phyloP scores from a whole-genome alignment of 768 basidiomycete species.

The Hygrophorus pudorinus region DNA sequence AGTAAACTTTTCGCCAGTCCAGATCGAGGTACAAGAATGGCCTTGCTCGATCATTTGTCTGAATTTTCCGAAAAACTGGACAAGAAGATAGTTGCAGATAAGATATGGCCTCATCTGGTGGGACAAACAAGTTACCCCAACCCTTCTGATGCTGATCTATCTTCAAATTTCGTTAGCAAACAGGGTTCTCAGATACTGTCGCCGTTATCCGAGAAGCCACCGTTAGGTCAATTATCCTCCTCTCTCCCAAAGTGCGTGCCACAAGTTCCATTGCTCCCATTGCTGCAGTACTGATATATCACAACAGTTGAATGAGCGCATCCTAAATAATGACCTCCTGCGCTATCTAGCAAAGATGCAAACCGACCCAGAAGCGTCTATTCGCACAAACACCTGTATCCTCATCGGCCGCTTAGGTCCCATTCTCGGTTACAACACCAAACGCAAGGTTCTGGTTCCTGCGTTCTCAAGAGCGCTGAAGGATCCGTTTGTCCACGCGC shows the following conservation, averaged over 20 bases:
- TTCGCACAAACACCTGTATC: conserved; percentile 96
- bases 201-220: conserved; percentile 93
- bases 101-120: conserved; percentile 90
- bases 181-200: conserved; percentile 92
- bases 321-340: conserved; percentile 94
- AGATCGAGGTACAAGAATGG: conserved; percentile 92
- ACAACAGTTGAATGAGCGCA: conserved; percentile 71
- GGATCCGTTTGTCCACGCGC: conserved; percentile 85
- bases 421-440: conserved; percentile 76
- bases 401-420: conserved; percentile 88
- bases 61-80: conserved; percentile 86
- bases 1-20: conserved; percentile 81
- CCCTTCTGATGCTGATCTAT: background rate
- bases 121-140: conserved; percentile 15
- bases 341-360: conserved; percentile 90
- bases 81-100: conserved; percentile 73
- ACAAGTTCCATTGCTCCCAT: background rate
- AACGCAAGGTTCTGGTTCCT: conserved; percentile 93
- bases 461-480: conserved; percentile 87
- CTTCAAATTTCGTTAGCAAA: conserved; percentile 48
- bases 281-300: background rate
- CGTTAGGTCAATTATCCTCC: conserved; percentile 72
- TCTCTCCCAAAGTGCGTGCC: conserved; percentile 68
- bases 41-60: conserved; percentile 74
- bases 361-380: conserved; percentile 85